Evolutionary conservation across 2,329 filamentous ascomycete species (phyloP).

Genomic region (Aureobasidium zeae): DNA sequence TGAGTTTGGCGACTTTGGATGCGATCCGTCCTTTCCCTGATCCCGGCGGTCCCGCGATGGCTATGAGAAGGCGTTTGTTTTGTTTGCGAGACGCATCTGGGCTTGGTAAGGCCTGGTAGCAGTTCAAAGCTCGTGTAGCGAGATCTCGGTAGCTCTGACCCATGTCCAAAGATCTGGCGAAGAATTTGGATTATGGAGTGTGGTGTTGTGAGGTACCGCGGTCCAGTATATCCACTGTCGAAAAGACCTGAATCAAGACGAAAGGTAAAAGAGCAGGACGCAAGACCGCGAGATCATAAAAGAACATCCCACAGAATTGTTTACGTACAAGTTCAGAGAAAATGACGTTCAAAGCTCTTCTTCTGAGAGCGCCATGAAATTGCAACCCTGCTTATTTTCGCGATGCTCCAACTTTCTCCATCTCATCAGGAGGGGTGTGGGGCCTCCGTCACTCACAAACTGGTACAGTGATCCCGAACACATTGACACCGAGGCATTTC

Average conservation of each 20-base stretch:
- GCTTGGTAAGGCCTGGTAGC: constrained; percentile 4
- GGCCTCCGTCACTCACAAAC: constrained; percentile 1
- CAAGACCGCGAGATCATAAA: too few relatives aligned
- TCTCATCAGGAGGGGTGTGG: constrained; percentile 13
- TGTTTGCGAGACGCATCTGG: constrained; percentile 10
- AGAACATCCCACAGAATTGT: too few relatives aligned
- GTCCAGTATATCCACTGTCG: too few relatives aligned
- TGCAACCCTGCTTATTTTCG: constrained; percentile 15
- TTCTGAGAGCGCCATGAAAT: constrained; percentile 7
- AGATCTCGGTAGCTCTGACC: constrained; percentile 5
- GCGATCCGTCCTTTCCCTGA: constrained; percentile 10
- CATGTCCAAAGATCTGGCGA: too few relatives aligned
- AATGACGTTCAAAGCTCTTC: constrained; percentile 6
- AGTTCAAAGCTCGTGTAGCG: constrained; percentile 7
- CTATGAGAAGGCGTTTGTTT: constrained; percentile 11
- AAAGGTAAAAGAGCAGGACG: too few relatives aligned
- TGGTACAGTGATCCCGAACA: neutral
- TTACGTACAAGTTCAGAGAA: neutral
- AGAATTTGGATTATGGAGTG: too few relatives aligned
- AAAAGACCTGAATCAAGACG: too few relatives aligned
- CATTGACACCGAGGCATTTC: constrained; percentile 6
- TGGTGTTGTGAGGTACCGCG: too few relatives aligned
- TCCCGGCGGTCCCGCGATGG: constrained; percentile 5
- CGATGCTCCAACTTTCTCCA: constrained; percentile 13
- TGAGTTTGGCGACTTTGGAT: constrained; percentile 1